These are phyloP conservation scores for Scutellaria galericulata DNA, from an alignment of 257 asterid genomes.

Conservation along the genomic window DNA sequence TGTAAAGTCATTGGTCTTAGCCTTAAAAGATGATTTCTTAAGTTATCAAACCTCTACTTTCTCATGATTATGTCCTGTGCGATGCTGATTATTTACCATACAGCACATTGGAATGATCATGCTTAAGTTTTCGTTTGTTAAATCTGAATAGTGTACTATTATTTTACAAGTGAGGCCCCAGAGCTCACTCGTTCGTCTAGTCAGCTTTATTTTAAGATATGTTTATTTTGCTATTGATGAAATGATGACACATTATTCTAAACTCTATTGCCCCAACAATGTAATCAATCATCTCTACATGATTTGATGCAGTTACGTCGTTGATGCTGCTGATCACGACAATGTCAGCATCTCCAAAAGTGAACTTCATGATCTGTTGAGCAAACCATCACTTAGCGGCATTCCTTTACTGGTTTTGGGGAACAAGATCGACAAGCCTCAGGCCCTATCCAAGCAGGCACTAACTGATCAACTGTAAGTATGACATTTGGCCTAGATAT, in stretches of 20 bases:
- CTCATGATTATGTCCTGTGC: slow-evolving; percentile 4
- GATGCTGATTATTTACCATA: not conserved
- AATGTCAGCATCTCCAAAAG: slow-evolving; percentile 77
- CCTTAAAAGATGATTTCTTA: not conserved
- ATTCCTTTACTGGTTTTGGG: slow-evolving; percentile 93
- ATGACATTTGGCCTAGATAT: not conserved
- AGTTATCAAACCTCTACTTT: slow-evolving; percentile 1
- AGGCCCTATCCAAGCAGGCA: slow-evolving; percentile 75
- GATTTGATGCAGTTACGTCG: slow-evolving; percentile 74
- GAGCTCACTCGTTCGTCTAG: not conserved
- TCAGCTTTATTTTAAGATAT: slow-evolving; percentile 1
- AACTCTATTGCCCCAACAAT: not conserved
- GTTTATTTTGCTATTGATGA: not conserved
- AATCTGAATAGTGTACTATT: not conserved
- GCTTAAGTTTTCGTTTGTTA: not conserved
- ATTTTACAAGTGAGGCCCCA: not conserved
- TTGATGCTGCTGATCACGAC: slow-evolving; percentile 95
- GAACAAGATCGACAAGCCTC: slow-evolving; percentile 88
- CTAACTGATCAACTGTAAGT: slow-evolving; percentile 91
- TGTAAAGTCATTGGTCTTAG: slow-evolving; percentile 14
- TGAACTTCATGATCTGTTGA: slow-evolving; percentile 90
- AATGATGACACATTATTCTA: not conserved
- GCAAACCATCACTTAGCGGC: slow-evolving; percentile 85
- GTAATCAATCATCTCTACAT: slow-evolving; percentile 21
- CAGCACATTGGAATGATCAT: not conserved